These are phyloP conservation scores for Ramalina intermedia DNA, from an alignment of 495 filamentous ascomycete genomes.

Conservation along the genomic window DNA sequence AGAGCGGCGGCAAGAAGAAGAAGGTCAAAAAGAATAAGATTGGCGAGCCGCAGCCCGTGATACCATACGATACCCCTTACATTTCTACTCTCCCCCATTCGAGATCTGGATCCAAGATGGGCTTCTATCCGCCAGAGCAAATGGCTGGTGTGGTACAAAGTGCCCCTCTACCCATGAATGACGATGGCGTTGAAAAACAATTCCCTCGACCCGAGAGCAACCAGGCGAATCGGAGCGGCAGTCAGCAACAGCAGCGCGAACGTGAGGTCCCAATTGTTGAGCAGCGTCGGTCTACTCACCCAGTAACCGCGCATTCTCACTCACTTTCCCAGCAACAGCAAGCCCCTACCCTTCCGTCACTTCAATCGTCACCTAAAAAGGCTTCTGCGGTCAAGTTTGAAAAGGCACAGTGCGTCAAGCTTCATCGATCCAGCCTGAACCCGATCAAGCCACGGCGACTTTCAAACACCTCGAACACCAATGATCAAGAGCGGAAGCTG, in stretches of 20 bases:
- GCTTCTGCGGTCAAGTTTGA: neutral
- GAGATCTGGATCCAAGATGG: neutral
- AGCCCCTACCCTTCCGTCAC: neutral
- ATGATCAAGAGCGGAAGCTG: neutral
- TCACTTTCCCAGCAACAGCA: slow-evolving; percentile 1
- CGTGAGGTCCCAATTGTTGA: neutral
- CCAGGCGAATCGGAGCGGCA: neutral
- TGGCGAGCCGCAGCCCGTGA: slow-evolving; percentile 1
- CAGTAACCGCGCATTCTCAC: neutral
- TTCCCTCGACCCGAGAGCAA: slow-evolving; percentile 1
- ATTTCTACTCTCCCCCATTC: neutral
- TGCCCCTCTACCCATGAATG: neutral
- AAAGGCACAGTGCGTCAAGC: neutral
- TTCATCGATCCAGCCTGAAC: neutral
- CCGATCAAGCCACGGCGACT: neutral
- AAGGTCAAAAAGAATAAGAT: slow-evolving; percentile 7
- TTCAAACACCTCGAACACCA: neutral
- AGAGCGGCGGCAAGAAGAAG: slow-evolving; percentile 6
- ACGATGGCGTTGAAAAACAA: neutral
- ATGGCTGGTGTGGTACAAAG: neutral
- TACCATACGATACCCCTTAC: slow-evolving; percentile 1
- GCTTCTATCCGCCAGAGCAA: neutral
- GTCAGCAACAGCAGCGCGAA: neutral
- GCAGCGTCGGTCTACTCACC: neutral
- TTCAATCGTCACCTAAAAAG: no score